Evolutionary conservation across 192 early-diverging fungal genomes (phyloP), one percentile per base, ranked within the genome.

Genomic region (Coemansia sp.): DNA sequence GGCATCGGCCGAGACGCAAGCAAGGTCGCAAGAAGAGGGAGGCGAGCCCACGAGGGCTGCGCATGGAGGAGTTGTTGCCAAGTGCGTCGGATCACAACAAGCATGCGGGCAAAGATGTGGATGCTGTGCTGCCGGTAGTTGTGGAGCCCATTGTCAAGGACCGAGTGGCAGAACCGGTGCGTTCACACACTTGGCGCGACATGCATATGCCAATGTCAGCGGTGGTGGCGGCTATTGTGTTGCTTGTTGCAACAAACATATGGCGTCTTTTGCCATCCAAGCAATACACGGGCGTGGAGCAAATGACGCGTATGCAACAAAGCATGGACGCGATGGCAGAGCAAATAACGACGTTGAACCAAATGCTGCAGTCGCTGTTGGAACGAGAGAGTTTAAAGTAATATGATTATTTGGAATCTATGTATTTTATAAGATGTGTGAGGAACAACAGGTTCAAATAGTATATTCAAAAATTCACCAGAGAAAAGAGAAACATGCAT

Each of bases 41-140:
- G 8, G 54, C 55, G 12, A 82, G 79, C 10, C 79, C 79, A 11
- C 58, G 50, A 5, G 74, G 79, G 1, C 47, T 82, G 69, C 74
- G 79, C 12, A 69, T 82, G 74, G 74, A 82, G 37, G 73, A 82
- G 61, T 17, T 82, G 46, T 19, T 82, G 26, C 66, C 66, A 12
- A 46, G 14, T 22, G 42, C 44, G 14, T 26, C 36, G 14, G 55
- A 55, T 2, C 5, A 3, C 31, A 26, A 28, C 4, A 31, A 36
- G 54, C 31, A 17, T 15, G 28, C 19, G 15, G 9, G 5, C 17
- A 28, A 37, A 2, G 11, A 3, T 6, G 54, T 15, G 12, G n/a
- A n/a, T 4, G 17, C 47, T 48, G n/a, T 5, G 47, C n/a, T 7
- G 5, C 7, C 47, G 17, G 17, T 20, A n/a, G 2, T 19, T 20